These are phyloP conservation scores for Coniochaeta pulveracea DNA, from an alignment of 2,329 filamentous ascomycete species.

Conservation along the genomic window DNA sequence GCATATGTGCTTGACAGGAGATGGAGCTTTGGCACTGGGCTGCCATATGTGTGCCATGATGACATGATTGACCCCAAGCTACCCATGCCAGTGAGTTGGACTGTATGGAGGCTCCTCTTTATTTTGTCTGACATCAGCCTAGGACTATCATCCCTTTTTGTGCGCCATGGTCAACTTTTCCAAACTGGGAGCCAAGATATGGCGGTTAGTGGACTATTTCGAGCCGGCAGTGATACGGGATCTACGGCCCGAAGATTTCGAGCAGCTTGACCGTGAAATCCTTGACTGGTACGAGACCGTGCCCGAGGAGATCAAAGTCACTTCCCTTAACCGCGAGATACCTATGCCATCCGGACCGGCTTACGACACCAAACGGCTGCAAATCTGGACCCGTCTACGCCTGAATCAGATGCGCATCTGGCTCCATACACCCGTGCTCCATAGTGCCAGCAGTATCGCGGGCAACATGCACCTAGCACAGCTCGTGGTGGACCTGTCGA, in stretches of 20 bases:
- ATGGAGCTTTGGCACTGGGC: constrained; percentile 82
- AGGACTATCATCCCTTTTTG: constrained; percentile 56
- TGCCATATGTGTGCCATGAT: constrained; percentile 79
- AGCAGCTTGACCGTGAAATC: constrained; percentile 71
- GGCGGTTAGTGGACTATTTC: constrained; percentile 65
- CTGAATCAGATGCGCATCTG: constrained; percentile 85
- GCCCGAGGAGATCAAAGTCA: constrained; percentile 47
- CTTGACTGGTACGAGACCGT: constrained; percentile 77
- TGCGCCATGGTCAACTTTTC: constrained; percentile 79
- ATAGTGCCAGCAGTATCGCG: constrained; percentile 74
- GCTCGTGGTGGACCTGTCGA: constrained; percentile 62
- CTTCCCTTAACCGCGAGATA: constrained; percentile 46
- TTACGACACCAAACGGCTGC: constrained; percentile 60
- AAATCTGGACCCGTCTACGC: constrained; percentile 75
- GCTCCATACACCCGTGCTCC: constrained; percentile 78
- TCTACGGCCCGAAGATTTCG: constrained; percentile 63
- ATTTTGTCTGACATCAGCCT: background rate
- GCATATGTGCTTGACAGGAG: constrained; percentile 76
- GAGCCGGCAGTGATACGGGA: constrained; percentile 50
- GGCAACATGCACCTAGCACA: constrained; percentile 64
- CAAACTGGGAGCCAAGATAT: constrained; percentile 74
- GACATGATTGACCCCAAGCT: constrained; percentile 72
- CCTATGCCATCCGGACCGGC: constrained; percentile 42
- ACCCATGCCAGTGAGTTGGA: constrained; percentile 58
- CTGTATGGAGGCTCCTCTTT: constrained; percentile 3